A percentile compares a stretch with the other conserved stretches of the same genome.
phyloP scores from a whole-genome alignment of 2,329 filamentous ascomycete genomes.

The Fusarium brachygibbosum region DNA sequence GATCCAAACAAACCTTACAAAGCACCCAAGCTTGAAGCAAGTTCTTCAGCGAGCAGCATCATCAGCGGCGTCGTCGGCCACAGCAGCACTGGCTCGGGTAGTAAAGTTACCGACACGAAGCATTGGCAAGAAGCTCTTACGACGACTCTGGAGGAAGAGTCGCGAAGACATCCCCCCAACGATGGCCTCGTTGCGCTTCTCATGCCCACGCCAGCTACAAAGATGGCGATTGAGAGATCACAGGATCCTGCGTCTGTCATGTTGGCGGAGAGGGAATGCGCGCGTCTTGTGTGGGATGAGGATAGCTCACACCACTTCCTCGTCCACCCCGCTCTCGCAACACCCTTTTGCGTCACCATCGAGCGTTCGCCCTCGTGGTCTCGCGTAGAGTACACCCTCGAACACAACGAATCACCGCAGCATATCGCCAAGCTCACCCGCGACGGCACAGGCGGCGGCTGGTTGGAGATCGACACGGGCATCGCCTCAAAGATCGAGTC shows the following conservation, averaged over 20 bases:
- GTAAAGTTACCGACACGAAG: constrained; percentile 57
- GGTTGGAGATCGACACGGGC: constrained; percentile 72
- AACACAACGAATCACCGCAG: constrained; percentile 72
- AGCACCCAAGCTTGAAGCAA: constrained; percentile 53
- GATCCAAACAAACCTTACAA: constrained; percentile 72
- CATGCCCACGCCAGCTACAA: constrained; percentile 75
- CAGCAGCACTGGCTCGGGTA: constrained; percentile 45
- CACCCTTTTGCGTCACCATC: constrained; percentile 72
- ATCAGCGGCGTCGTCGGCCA: constrained; percentile 52
- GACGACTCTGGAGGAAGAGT: constrained; percentile 70
- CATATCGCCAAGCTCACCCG: constrained; percentile 72
- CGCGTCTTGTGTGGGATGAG: constrained; percentile 78
- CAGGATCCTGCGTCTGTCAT: constrained; percentile 70
- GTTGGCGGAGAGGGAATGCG: constrained; percentile 77
- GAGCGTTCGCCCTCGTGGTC: constrained; percentile 71
- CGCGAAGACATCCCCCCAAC: constrained; percentile 66
- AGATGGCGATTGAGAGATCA: constrained; percentile 71
- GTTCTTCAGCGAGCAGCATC: constrained; percentile 48
- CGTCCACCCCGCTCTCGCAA: constrained; percentile 73
- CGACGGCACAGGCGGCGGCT: constrained; percentile 71
- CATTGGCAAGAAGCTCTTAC: constrained; percentile 70
- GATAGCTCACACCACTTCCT: constrained; percentile 71
- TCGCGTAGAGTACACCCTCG: constrained; percentile 73
- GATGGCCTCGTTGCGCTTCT: constrained; percentile 76
- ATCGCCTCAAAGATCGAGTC: constrained; percentile 71